These are phyloP conservation scores for Thermoascus crustaceus DNA, from an alignment of 2,329 filamentous ascomycete genomes.

Conservation along the genomic window DNA sequence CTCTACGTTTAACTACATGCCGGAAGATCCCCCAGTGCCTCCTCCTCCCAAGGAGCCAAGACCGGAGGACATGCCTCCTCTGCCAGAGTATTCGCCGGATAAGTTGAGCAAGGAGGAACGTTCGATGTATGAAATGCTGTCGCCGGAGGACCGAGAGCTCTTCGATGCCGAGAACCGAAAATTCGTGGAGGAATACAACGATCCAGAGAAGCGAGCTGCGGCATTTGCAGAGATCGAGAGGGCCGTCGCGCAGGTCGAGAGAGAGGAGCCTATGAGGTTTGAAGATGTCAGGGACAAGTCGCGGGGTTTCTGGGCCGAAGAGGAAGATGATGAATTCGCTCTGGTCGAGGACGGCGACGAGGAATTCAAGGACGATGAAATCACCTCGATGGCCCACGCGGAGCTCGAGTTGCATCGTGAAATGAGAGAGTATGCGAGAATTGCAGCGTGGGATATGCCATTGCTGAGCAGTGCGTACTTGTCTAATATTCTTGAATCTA, in stretches of 20 bases:
- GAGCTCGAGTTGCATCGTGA: slow-evolving; percentile 86
- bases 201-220: slow-evolving; percentile 20
- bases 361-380: slow-evolving; percentile 64
- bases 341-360: slow-evolving; percentile 47
- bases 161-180: slow-evolving; percentile 30
- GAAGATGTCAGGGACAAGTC: slow-evolving; percentile 16
- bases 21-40: slow-evolving; percentile 26
- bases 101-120: slow-evolving; percentile 24
- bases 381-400: slow-evolving; percentile 71
- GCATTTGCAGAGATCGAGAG: slow-evolving; percentile 26
- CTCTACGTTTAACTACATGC: slow-evolving; percentile 24
- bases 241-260: slow-evolving; percentile 24
- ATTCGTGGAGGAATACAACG: slow-evolving; percentile 32
- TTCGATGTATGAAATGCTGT: slow-evolving; percentile 31
- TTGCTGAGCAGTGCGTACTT: slow-evolving; percentile 65
- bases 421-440: slow-evolving; percentile 75
- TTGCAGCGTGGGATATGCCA: slow-evolving; percentile 94
- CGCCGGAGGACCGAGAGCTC: slow-evolving; percentile 27
- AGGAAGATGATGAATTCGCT: slow-evolving; percentile 37
- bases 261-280: slow-evolving; percentile 21
- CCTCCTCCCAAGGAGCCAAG: slow-evolving; percentile 20
- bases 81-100: slow-evolving; percentile 31
- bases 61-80: slow-evolving; percentile 20
- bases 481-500: neutral
- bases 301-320: slow-evolving; percentile 37